phyloP scores from a whole-genome alignment of 257 asterid species.

The Penstemon davidsonii region DNA sequence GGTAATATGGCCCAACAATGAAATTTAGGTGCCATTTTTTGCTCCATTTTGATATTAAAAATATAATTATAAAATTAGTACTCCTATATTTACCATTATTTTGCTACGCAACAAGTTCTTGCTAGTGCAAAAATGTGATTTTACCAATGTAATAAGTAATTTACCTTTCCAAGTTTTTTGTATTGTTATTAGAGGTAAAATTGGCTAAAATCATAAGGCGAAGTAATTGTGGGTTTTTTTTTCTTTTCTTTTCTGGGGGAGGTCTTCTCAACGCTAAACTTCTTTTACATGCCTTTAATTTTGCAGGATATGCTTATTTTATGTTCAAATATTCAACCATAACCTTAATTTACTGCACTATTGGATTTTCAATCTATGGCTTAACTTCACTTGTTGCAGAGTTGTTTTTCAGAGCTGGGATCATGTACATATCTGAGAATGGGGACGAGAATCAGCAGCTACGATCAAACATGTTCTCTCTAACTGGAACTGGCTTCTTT shows the following conservation, averaged over 20 bases:
- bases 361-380: constrained; percentile 45
- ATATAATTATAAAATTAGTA: no score
- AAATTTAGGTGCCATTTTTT: no score
- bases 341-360: background rate
- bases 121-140: no score
- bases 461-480: constrained; percentile 73
- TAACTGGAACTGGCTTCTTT: constrained; percentile 77
- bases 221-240: no score
- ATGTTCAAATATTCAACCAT: background rate
- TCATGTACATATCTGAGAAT: constrained; percentile 74
- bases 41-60: no score
- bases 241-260: background rate
- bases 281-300: background rate
- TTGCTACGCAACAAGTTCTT: no score
- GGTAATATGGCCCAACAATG: no score
- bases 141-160: background rate
- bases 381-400: constrained; percentile 64
- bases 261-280: background rate
- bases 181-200: background rate
- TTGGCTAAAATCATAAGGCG: no score
- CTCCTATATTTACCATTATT: no score
- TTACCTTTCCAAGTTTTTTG: background rate
- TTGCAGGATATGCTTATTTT: background rate
- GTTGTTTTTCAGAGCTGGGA: constrained; percentile 86
- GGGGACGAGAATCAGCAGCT: constrained; percentile 47